Conservation (phyloP, 306 rosid species). For the Vachellia pachyceras region DNA sequence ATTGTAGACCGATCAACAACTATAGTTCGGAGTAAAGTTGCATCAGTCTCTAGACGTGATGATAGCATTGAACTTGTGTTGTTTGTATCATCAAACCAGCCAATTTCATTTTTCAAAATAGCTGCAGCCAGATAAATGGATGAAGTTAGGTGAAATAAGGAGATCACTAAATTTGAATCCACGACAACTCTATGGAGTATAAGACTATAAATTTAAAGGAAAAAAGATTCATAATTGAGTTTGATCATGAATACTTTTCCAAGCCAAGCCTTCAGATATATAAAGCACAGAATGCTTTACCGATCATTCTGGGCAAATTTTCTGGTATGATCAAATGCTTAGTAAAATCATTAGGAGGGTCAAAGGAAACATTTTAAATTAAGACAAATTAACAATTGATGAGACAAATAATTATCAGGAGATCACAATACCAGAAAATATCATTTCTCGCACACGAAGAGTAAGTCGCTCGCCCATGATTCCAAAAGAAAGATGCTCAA, state of each 20-base stretch:
- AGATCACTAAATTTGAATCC: slow-evolving; percentile 1
- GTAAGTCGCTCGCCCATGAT: slow-evolving; percentile 96
- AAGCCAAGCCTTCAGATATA: slow-evolving; percentile 18
- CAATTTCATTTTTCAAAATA: slow-evolving; percentile 91
- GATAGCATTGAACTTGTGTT: slow-evolving; percentile 93
- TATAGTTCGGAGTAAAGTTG: slow-evolving; percentile 75
- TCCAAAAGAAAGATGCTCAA: slow-evolving; percentile 87
- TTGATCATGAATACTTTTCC: slow-evolving; percentile 22
- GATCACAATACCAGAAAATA: slow-evolving; percentile 76
- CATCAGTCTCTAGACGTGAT: slow-evolving; percentile 82
- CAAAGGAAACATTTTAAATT: not conserved
- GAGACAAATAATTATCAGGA: slow-evolving; percentile 2
- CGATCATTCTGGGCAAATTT: not conserved
- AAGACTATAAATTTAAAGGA: slow-evolving; percentile 6
- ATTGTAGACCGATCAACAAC: slow-evolving; percentile 89
- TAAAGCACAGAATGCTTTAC: not conserved
- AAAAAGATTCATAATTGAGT: slow-evolving; percentile 24
- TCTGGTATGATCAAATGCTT: not conserved
- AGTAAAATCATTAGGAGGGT: slow-evolving; percentile 21
- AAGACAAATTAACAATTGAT: slow-evolving; percentile 4
- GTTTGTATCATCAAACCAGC: slow-evolving; percentile 88
- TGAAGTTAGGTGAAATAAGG: slow-evolving; percentile 19
- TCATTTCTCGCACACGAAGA: slow-evolving; percentile 84
- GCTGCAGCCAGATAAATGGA: slow-evolving; percentile 58
- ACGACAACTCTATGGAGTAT: not conserved